Conservation (phyloP, 768 basidiomycete species). For the Obba rivulosa region DNA sequence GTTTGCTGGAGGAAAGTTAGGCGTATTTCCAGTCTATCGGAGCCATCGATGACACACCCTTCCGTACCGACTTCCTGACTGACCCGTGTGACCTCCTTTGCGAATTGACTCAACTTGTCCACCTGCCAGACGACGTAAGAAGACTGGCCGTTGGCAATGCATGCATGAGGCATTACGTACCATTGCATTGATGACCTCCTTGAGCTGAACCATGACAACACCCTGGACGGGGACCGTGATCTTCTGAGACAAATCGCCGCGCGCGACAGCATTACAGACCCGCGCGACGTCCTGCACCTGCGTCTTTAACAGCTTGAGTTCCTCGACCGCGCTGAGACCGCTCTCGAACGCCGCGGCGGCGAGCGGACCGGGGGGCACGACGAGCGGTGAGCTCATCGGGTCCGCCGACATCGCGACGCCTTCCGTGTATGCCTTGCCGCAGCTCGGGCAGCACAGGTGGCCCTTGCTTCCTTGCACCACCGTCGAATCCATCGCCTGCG, state of each 20-base stretch:
- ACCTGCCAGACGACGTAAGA: constrained; percentile 30
- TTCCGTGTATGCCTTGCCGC: constrained; percentile 47
- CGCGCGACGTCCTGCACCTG: constrained; percentile 57
- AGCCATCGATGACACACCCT: constrained; percentile 28
- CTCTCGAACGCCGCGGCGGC: constrained; percentile 51
- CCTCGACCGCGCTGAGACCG: constrained; percentile 67
- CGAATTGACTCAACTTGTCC: constrained; percentile 78
- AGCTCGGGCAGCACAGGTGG: constrained; percentile 46
- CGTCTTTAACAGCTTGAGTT: constrained; percentile 73
- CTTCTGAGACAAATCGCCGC: constrained; percentile 47
- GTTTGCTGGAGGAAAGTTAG: constrained; percentile 40
- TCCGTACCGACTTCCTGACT: constrained; percentile 82
- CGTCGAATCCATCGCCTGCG: constrained; percentile 36
- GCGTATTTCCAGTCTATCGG: constrained; percentile 9
- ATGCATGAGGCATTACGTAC: constrained; percentile 20
- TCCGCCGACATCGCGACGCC: constrained; percentile 31
- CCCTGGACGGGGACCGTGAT: constrained; percentile 51
- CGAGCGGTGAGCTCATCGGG: constrained; percentile 28
- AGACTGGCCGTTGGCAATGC: not conserved
- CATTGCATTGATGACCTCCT: constrained; percentile 30
- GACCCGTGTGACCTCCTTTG: constrained; percentile 85
- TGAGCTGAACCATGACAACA: constrained; percentile 31
- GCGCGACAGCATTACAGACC: constrained; percentile 39
- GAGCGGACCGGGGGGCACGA: constrained; percentile 52
- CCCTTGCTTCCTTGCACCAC: constrained; percentile 38